These are phyloP conservation scores for Rhizopogon roseolus DNA, from an alignment of 768 basidiomycete species.

Conservation along the genomic window DNA sequence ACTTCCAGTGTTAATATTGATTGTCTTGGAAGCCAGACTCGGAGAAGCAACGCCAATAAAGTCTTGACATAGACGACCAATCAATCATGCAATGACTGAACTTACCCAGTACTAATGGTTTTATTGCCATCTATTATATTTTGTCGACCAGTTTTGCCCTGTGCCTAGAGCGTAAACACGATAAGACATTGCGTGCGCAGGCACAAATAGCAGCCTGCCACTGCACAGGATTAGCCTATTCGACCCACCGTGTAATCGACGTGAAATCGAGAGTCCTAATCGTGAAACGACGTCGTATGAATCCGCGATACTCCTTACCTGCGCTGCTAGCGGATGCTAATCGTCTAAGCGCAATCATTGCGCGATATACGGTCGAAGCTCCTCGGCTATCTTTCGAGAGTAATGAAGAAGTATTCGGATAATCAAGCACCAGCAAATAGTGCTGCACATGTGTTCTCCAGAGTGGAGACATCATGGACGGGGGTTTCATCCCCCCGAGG, in stretches of 20 bases:
- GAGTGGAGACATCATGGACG: too few relatives aligned
- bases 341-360: background rate
- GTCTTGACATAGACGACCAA: background rate
- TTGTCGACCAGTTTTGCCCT: background rate
- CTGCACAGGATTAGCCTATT: too few relatives aligned
- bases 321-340: too few relatives aligned
- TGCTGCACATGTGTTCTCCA: too few relatives aligned
- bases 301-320: background rate
- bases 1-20: too few relatives aligned
- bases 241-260: background rate
- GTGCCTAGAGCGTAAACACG: background rate
- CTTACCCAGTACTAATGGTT: background rate
- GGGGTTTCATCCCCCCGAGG: too few relatives aligned
- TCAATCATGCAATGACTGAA: too few relatives aligned
- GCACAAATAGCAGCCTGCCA: background rate
- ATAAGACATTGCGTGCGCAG: background rate
- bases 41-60: background rate
- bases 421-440: too few relatives aligned
- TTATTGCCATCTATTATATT: too few relatives aligned
- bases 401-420: too few relatives aligned
- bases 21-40: background rate
- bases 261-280: background rate
- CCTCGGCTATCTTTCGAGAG: too few relatives aligned
- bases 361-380: background rate
- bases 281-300: background rate